Conservation (phyloP, 352 stramenopile species). For the Pythium inflatum region DNA sequence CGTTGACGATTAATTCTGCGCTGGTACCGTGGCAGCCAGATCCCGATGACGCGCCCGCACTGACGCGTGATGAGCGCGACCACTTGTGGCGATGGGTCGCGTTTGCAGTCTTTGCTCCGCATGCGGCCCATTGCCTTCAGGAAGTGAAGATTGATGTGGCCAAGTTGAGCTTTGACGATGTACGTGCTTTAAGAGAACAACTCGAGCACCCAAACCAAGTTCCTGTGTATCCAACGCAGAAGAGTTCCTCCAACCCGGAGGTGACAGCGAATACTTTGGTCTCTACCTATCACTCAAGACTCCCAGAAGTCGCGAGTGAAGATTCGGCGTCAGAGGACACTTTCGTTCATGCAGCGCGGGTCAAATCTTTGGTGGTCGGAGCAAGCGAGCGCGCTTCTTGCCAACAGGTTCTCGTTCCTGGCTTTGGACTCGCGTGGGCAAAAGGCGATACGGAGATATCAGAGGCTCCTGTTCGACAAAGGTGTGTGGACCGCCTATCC, state of each 20-base stretch:
- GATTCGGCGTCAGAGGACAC: not conserved
- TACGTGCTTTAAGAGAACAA: not conserved
- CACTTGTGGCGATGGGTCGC: slow-evolving; percentile 17
- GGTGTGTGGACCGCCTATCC: not conserved
- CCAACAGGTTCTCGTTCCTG: not conserved
- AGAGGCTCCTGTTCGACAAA: no score
- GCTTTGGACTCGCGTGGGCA: not conserved
- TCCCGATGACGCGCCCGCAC: not conserved
- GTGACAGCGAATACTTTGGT: not conserved
- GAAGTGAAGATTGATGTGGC: not conserved
- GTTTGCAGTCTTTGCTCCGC: not conserved
- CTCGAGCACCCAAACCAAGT: not conserved
- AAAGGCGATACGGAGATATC: not conserved
- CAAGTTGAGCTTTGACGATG: not conserved
- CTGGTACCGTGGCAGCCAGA: slow-evolving; percentile 12
- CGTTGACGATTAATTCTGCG: not conserved
- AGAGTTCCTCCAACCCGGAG: not conserved
- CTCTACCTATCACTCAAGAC: not conserved
- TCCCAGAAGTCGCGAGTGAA: not conserved
- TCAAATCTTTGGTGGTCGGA: not conserved
- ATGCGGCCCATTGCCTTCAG: not conserved
- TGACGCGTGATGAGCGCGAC: slow-evolving; percentile 1
- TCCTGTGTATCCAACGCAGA: not conserved
- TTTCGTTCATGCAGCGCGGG: not conserved
- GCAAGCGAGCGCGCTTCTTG: not conserved